Evolutionary conservation across 108 stramenopile species (phyloP), one percentile per base, ranked within the genome.

Genomic region (Cyclotella choctawhatcheeana): DNA sequence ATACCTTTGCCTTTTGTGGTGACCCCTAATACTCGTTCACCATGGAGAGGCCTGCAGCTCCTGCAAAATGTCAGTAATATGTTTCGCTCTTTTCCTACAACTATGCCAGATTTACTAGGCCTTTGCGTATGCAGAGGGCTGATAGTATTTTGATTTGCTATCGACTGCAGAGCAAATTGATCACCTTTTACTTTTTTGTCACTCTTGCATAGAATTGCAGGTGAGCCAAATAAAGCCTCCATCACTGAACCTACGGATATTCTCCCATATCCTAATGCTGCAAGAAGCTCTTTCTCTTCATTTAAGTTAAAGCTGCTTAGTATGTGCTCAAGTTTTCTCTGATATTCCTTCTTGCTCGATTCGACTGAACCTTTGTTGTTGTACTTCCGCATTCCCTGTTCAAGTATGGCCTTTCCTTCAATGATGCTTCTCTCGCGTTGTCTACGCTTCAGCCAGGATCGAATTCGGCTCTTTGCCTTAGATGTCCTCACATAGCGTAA

Each of bases 41-140:
- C 73, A 21, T 24, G 17, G 2, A 74, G 35, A 24, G 73, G 73
- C 13, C 32, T 25, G 29, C 73, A 74, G 32, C 50, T 67, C n/a
- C 50, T 67, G 20, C 73, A 74, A 67, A 67, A 74, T 16, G 33
- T 45, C 2, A 74, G 27, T 6, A 74, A 27, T 1, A 74, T 58
- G 29, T 74, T 74, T 29, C 66, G 44, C 29, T 74, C 73, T 74
- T 51, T 55, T 4, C 73, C 73, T 10, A 74, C 73, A 45, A 74
- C 58, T 20, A 67, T 74, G 30, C 73, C 73, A 58, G 56, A 59
- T 0, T 26, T 35, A 22, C 60, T 55, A 17, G 27, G 29, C 3
- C 25, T 32, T 3, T 55, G 17, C 17, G 68, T 17, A 8, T 47
- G 14, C 54, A 4, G 68, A 32, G 0, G 6, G 1, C 31, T 18